These are phyloP conservation scores for Neurospora sublineolata DNA, from an alignment of 495 filamentous ascomycete genomes.

Conservation along the genomic window DNA sequence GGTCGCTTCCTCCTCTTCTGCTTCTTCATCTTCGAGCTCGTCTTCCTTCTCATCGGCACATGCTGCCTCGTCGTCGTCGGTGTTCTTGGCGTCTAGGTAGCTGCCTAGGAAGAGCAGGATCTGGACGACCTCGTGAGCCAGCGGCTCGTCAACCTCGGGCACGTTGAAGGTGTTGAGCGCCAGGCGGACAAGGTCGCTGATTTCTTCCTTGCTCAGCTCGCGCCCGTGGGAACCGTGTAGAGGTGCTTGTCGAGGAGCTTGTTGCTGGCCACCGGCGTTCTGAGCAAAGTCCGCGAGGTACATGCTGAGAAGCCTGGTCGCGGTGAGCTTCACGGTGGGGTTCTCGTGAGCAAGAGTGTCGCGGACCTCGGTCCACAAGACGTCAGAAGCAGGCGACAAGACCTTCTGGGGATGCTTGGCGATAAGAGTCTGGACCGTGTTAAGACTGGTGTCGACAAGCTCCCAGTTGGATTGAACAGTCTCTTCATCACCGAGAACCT, in stretches of 20 bases:
- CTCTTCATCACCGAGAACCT: constrained; percentile 38
- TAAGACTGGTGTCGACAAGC: constrained; percentile 63
- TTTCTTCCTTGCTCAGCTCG: constrained; percentile 48
- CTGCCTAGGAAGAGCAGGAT: constrained; percentile 63
- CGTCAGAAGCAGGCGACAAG: constrained; percentile 42
- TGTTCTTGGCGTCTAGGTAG: constrained; percentile 18
- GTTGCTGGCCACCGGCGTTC: constrained; percentile 37
- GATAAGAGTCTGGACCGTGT: constrained; percentile 55
- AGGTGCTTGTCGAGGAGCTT: constrained; percentile 38
- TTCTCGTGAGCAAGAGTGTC: constrained; percentile 62
- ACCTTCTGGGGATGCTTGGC: constrained; percentile 50
- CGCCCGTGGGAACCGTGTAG: constrained; percentile 63
- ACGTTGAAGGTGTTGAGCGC: constrained; percentile 56
- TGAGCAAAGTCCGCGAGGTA: constrained; percentile 72
- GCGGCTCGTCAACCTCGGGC: constrained; percentile 48
- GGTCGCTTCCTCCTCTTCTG: constrained; percentile 24
- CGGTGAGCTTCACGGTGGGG: constrained; percentile 62
- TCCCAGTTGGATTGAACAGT: constrained; percentile 53
- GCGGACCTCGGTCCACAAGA: constrained; percentile 56
- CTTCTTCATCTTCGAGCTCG: constrained; percentile 33
- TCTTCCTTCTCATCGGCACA: constrained; percentile 26
- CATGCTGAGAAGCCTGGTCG: constrained; percentile 59
- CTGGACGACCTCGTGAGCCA: constrained; percentile 60
- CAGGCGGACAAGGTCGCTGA: constrained; percentile 52
- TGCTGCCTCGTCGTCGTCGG: constrained; percentile 16